Evolutionary conservation across 768 basidiomycete species (phyloP).

Genomic region (Neoboletus subvelutipes): DNA sequence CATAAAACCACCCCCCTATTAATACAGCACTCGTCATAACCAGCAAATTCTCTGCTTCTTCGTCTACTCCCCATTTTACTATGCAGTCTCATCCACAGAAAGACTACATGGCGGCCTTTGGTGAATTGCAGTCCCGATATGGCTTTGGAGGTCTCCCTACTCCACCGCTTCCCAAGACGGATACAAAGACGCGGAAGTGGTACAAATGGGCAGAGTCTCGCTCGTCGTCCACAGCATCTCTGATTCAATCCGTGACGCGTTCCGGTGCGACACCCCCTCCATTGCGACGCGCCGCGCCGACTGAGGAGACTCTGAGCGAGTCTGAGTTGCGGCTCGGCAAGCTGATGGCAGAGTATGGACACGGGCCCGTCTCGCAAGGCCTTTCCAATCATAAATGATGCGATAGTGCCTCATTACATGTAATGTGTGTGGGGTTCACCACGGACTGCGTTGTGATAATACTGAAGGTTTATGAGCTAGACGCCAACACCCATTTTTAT

Average conservation of each 20-base stretch:
- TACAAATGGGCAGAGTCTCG: conserved; percentile 11
- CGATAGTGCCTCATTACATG: background rate
- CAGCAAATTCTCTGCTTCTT: background rate
- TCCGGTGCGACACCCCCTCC: background rate
- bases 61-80: background rate
- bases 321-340: background rate
- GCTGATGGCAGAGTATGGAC: conserved; percentile 2
- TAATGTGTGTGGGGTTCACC: background rate
- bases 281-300: background rate
- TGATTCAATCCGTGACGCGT: background rate
- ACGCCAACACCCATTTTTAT: background rate
- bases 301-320: background rate
- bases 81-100: conserved; percentile 12
- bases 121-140: conserved; percentile 17
- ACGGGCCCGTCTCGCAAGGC: background rate
- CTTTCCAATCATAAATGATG: background rate
- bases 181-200: conserved; percentile 11
- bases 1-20: too few species aligned
- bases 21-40: too few species aligned
- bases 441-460: background rate
- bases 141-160: conserved; percentile 9
- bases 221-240: conserved; percentile 14
- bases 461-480: background rate
- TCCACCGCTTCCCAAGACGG: background rate
- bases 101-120: conserved; percentile 25